Evolutionary conservation across 495 filamentous ascomycete species (phyloP).

Genomic region (Penicillium steckii): DNA sequence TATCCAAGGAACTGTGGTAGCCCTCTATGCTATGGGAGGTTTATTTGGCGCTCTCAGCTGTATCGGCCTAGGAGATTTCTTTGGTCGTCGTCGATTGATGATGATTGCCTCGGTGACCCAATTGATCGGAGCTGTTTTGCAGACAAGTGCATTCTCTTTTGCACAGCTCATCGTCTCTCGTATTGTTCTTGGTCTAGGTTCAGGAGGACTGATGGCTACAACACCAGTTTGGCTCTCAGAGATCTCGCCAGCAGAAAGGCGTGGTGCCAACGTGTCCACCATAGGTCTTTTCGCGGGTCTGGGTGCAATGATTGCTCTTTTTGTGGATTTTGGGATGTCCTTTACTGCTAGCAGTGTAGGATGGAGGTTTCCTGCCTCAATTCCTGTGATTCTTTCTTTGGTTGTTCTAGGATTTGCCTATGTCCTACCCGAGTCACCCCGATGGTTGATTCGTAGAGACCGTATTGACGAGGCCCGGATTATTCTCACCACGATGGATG

Average conservation of each 20-base stretch:
- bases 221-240: conserved; percentile 51
- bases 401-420: conserved; percentile 56
- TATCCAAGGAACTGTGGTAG: conserved; percentile 23
- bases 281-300: conserved; percentile 48
- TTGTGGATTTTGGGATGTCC: conserved; percentile 42
- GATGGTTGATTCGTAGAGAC: conserved; percentile 52
- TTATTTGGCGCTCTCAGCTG: conserved; percentile 21
- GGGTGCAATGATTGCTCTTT: conserved; percentile 38
- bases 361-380: conserved; percentile 44
- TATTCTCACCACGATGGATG: conserved; percentile 28
- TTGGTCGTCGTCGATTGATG: conserved; percentile 23
- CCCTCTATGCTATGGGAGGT: conserved; percentile 22
- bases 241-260: conserved; percentile 30
- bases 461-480: conserved; percentile 46
- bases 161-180: conserved; percentile 22
- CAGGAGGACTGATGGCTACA: conserved; percentile 42
- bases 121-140: conserved; percentile 34
- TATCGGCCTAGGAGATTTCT: conserved; percentile 19
- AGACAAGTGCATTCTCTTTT: conserved; percentile 30
- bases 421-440: conserved; percentile 58
- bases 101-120: conserved; percentile 16
- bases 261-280: conserved; percentile 35
- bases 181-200: conserved; percentile 54
- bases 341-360: conserved; percentile 35
- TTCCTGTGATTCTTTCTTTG: conserved; percentile 56